Conservation (phyloP, 129 eudicot species). For the Heracleum sosnowskyi region DNA sequence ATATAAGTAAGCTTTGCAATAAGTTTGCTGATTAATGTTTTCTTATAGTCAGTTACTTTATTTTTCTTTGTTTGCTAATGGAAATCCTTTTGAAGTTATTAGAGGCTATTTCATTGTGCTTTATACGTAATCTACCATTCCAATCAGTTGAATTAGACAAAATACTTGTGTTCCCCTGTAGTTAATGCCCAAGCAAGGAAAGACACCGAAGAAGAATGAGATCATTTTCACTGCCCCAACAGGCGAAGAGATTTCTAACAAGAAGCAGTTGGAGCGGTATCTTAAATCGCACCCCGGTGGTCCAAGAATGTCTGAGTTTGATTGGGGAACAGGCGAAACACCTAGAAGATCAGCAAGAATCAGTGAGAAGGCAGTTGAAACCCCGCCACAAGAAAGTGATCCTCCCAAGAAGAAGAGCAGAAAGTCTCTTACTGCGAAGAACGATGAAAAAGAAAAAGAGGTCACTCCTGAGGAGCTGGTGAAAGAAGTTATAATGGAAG, state of each 20-base stretch:
- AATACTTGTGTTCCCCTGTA: slow-evolving; percentile 13
- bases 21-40: background rate
- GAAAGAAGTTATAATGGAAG: slow-evolving; percentile 39
- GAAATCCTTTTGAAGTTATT: no score
- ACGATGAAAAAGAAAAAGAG: slow-evolving; percentile 34
- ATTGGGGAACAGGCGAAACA: slow-evolving; percentile 67
- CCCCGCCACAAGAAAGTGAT: slow-evolving; percentile 43
- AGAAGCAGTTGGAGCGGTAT: slow-evolving; percentile 54
- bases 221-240: slow-evolving; percentile 63
- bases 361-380: slow-evolving; percentile 48
- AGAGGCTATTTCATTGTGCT: background rate
- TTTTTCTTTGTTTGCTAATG: background rate
- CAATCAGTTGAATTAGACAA: background rate
- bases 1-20: background rate
- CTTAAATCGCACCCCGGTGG: slow-evolving; percentile 75
- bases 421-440: slow-evolving; percentile 31
- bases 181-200: slow-evolving; percentile 56
- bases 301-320: slow-evolving; percentile 58
- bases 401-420: slow-evolving; percentile 40
- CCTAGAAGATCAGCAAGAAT: slow-evolving; percentile 75
- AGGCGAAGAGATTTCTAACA: slow-evolving; percentile 67
- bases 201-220: slow-evolving; percentile 58
- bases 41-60: background rate
- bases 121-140: background rate
- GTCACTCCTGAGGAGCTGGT: slow-evolving; percentile 7